Evolutionary conservation across 345 rosid species (phyloP), one percentile per base, ranked within the genome.

Genomic region (Brassica rapa): DNA sequence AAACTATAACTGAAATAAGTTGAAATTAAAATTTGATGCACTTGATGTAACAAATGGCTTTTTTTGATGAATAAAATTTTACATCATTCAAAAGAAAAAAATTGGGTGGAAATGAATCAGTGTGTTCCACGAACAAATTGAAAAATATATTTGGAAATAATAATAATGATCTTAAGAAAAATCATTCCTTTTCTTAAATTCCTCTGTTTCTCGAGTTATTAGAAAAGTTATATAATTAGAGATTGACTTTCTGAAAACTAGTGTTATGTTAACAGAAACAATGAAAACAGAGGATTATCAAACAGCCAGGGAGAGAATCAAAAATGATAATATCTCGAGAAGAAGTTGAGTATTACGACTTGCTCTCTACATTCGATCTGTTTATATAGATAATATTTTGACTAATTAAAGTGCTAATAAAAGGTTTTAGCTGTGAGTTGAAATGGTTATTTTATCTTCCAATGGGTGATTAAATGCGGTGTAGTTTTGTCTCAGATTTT

Each of bases 291-390:
- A 61, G 70, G 33, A 37, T 4, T 77, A 11, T 33, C 7, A 35
- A 11, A 55, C 14, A 53, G 5, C 63, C 37, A 77, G 23, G 41
- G n/a, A 70, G 65, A 62, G 8, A 11, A 32, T 6, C 2, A 30
- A 10, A 61, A 67, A 9, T 37, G 56, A 75, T 27, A 41, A 39
- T 4, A 67, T 61, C 4, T 19, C 30, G 68, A 76, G 55, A 37
- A 63, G 75, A 77, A 70, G 57, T 19, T 32, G 10, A 49, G 56
- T 32, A 15, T 23, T 51, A 68, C 25, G 80, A 68, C 64, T 61
- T 77, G 1, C 23, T 63, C 75, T 51, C 41, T 24, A n/a, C 39
- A 66, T 11, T 53, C 1, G 8, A 56, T 39, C 29, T 8, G 46
- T 12, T 53, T 71, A 14, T 39, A 21, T 15, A 24, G 10, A 35